These are phyloP conservation scores for Lactifluus subvellereus DNA, from an alignment of 768 basidiomycete species.

Conservation along the genomic window DNA sequence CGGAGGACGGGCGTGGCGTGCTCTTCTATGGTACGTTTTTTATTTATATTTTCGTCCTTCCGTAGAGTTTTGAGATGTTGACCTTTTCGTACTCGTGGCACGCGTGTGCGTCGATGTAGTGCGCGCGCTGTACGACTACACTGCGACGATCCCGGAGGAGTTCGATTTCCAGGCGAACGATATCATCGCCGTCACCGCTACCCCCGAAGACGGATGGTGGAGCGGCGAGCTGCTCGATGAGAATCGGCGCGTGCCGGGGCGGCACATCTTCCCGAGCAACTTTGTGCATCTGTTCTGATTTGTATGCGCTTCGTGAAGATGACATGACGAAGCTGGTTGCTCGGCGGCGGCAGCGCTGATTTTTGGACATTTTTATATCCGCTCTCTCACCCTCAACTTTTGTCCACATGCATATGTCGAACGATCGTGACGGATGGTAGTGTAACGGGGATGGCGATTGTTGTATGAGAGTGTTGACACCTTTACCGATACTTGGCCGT, in stretches of 20 bases:
- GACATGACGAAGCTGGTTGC: background rate
- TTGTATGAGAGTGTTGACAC: background rate
- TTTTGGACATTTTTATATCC: slow-evolving; percentile 4
- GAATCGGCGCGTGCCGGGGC: slow-evolving; percentile 58
- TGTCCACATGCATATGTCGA: background rate
- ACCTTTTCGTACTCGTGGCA: no score
- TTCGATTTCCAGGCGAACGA: slow-evolving; percentile 95
- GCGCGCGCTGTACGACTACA: slow-evolving; percentile 85
- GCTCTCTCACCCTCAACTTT: background rate
- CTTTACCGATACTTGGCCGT: background rate
- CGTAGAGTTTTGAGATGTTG: slow-evolving; percentile 9
- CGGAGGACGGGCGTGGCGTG: slow-evolving; percentile 76
- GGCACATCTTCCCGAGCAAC: slow-evolving; percentile 84
- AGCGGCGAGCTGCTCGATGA: slow-evolving; percentile 83
- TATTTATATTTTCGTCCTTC: background rate
- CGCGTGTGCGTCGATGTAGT: slow-evolving; percentile 39
- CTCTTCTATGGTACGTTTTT: slow-evolving; percentile 74
- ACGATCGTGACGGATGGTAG: background rate
- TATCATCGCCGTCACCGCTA: slow-evolving; percentile 91
- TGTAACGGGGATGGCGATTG: background rate
- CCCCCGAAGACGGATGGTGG: slow-evolving; percentile 99
- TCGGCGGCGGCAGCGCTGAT: background rate
- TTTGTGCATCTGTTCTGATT: slow-evolving; percentile 72
- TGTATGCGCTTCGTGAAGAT: background rate
- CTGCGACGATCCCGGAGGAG: slow-evolving; percentile 82